phyloP scores from a whole-genome alignment of 2,329 filamentous ascomycete species.

The Pyricularia sp. region DNA sequence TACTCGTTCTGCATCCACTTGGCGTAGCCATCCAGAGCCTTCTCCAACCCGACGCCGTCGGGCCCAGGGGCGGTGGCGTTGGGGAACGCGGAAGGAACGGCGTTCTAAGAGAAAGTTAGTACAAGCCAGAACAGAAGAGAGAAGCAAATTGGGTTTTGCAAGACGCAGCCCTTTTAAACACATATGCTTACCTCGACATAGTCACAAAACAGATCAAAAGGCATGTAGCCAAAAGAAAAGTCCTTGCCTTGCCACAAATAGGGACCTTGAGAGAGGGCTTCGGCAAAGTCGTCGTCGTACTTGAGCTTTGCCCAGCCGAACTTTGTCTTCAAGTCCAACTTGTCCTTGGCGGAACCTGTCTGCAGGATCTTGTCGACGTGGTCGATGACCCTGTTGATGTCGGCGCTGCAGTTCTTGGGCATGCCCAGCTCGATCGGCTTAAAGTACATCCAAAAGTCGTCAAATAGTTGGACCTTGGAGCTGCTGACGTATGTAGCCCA shows the following conservation, averaged over 20 bases:
- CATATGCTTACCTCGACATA: constrained; percentile 39
- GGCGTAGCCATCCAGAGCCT: constrained; percentile 32
- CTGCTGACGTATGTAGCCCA: constrained; percentile 50
- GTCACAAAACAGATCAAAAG: constrained; percentile 42
- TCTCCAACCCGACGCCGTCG: constrained; percentile 26
- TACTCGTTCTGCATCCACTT: constrained; percentile 31
- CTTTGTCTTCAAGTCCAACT: constrained; percentile 35
- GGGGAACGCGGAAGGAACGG: not conserved
- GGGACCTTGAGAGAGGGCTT: constrained; percentile 42
- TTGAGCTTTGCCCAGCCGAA: constrained; percentile 37
- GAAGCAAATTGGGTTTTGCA: no score
- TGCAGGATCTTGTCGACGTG: constrained; percentile 37
- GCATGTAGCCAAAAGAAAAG: constrained; percentile 37
- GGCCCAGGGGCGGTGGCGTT: constrained; percentile 31
- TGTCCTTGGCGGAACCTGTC: constrained; percentile 26
- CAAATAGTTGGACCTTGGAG: constrained; percentile 42
- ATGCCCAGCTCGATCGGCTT: constrained; percentile 42
- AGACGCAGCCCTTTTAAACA: no score
- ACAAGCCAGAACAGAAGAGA: not conserved
- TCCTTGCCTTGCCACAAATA: constrained; percentile 46
- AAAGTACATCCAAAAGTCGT: constrained; percentile 48
- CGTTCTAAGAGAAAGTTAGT: not conserved
- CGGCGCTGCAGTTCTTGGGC: constrained; percentile 45
- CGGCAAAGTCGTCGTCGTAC: constrained; percentile 33
- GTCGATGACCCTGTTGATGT: constrained; percentile 38